A percentile compares a stretch with the other conserved stretches of the same genome.
Conservation (phyloP, 2,329 filamentous ascomycete species). For the Xylariales sp. region DNA sequence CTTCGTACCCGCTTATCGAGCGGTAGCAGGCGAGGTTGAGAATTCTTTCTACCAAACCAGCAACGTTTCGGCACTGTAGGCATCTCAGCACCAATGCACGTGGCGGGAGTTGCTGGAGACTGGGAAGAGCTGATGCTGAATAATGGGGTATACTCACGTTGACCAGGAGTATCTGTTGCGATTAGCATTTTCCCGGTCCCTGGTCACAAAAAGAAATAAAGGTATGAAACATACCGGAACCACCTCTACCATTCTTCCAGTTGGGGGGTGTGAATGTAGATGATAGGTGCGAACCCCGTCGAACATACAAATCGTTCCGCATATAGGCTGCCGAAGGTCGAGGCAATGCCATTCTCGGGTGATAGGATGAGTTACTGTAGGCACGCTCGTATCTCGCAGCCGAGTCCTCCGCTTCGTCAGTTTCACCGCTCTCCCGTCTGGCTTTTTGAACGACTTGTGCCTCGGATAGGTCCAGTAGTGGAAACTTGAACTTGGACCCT, state of each 20-base stretch:
- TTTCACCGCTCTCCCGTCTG: slow-evolving; percentile 21
- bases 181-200: background rate
- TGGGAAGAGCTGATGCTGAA: no score
- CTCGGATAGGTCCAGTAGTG: slow-evolving; percentile 21
- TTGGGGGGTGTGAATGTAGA: slow-evolving; percentile 6
- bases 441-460: slow-evolving; percentile 19
- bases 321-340: slow-evolving; percentile 9
- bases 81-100: background rate
- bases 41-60: background rate
- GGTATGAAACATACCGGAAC: no score
- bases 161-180: background rate
- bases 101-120: background rate
- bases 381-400: slow-evolving; percentile 12
- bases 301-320: slow-evolving; percentile 5
- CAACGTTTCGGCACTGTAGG: background rate
- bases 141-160: background rate
- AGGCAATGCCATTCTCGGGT: background rate
- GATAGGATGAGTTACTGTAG: slow-evolving; percentile 10
- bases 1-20: slow-evolving; percentile 1
- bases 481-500: slow-evolving; percentile 21
- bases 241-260: no score
- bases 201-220: no score
- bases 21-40: background rate
- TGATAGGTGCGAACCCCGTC: slow-evolving; percentile 3
- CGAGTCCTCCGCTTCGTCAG: slow-evolving; percentile 19